Evolutionary conservation across 768 basidiomycete genomes (phyloP), one percentile per base, ranked within the genome.

Genomic region (Collybiopsis luxurians): DNA sequence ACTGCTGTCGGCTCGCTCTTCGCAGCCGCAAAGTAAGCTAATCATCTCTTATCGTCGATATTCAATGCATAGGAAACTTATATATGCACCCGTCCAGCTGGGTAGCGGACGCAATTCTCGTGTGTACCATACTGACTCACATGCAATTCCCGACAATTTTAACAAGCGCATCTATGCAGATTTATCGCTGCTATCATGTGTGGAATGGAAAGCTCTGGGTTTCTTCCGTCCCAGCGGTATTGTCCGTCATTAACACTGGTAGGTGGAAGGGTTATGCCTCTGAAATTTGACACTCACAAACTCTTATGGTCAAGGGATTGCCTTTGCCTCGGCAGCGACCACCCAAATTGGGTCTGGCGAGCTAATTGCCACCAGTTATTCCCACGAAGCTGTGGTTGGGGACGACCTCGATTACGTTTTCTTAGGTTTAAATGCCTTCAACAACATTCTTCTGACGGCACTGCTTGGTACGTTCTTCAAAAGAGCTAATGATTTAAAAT

Each of bases 211-310:
- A 24, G n/a, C 15, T 42, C 3, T 42, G 52, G 42, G 19, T 42
- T 38, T 19, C 28, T 28, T 15, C 30, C 3, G 26, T 53, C 24
- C 52, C 52, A 6, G 52, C 50, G 15, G 13, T 53, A 12, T 24
- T 53, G 4, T 42, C 39, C 11, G 39, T 53, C 10, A 21, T 53
- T 27, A 53, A 53, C 39, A 23, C 39, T 31, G 52, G 52, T 53
- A 53, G 10, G 50, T 6, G n/a, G 27, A 24, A 38, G 26, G 7
- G 7, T n/a, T 17, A 7, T 2, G 13, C 44, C 17, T 21, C 17
- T 9, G 10, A 10, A 9, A 3, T 24, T 45, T 12, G 27, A 9
- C 21, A 10, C 12, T 21, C 21, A 9, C 21, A 12, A 1, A 45
- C 13, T 17, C 23, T 12, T 11, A 12, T 26, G 7, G 17, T 38